Conservation (phyloP, 2,329 filamentous ascomycete species). For the Phaeomoniella chlamydospora region DNA sequence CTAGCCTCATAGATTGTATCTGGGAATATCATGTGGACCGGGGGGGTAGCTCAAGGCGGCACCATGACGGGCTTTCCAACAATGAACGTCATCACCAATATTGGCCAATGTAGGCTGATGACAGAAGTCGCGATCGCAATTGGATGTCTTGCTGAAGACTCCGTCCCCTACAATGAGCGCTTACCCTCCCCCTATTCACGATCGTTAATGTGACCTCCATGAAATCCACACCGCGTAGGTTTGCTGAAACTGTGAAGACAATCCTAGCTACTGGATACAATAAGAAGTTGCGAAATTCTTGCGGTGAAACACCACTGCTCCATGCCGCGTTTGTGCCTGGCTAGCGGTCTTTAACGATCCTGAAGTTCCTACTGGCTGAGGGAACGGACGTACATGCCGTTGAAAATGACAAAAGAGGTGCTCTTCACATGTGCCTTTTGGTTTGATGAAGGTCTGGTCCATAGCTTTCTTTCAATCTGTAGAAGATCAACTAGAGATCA, state of each 20-base stretch:
- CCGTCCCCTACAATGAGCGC: neutral
- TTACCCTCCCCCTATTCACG: neutral
- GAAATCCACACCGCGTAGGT: neutral
- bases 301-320: conserved; percentile 2
- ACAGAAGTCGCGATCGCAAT: neutral
- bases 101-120: neutral
- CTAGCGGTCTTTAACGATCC: neutral
- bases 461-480: neutral
- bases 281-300: neutral
- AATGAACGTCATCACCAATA: neutral
- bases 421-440: conserved; percentile 1
- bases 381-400: conserved; percentile 1
- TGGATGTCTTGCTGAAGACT: neutral
- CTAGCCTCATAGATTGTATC: conserved; percentile 1
- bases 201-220: neutral
- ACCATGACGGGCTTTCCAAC: neutral
- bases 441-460: neutral
- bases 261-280: conserved; percentile 2
- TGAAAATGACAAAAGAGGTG: conserved; percentile 1
- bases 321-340: neutral
- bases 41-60: neutral
- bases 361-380: neutral
- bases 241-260: neutral
- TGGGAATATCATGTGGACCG: neutral
- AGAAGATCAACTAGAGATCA: neutral